These are phyloP conservation scores for Pseudopyrenochaeta lycopersici DNA, from an alignment of 2,329 filamentous ascomycete species.

Conservation along the genomic window DNA sequence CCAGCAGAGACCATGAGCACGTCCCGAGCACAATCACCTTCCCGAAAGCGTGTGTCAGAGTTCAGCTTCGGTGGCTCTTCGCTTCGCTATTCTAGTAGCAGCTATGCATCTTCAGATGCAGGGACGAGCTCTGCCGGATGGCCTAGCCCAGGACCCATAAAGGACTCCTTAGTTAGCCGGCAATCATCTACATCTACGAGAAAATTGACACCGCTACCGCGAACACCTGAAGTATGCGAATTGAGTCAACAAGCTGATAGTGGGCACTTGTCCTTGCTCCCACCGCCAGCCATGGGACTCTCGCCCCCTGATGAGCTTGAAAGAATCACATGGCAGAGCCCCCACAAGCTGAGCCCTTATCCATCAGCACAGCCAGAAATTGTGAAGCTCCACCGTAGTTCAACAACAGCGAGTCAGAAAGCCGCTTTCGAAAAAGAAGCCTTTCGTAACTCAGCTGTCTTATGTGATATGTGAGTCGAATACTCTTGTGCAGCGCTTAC, in stretches of 20 bases:
- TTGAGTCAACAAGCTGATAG: conserved; percentile 16
- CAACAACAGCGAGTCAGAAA: conserved; percentile 45
- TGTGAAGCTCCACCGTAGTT: conserved; percentile 38
- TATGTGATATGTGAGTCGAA: conserved; percentile 53
- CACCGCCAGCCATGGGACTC: conserved; percentile 34
- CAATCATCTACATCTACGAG: conserved; percentile 21
- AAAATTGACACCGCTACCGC: conserved; percentile 15
- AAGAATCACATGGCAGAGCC: conserved; percentile 18
- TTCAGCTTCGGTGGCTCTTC: conserved; percentile 69
- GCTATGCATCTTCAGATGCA: conserved; percentile 86
- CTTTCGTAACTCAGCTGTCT: conserved; percentile 54
- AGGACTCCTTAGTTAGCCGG: conserved; percentile 16
- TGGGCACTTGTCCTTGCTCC: conserved; percentile 26
- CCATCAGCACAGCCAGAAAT: conserved; percentile 28
- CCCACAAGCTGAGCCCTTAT: conserved; percentile 29
- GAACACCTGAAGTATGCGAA: conserved; percentile 27
- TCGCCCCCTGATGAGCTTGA: conserved; percentile 20
- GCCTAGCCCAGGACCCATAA: conserved; percentile 15
- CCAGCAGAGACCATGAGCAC: conserved; percentile 6
- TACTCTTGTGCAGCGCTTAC: neutral
- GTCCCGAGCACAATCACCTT: conserved; percentile 17
- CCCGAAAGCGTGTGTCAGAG: conserved; percentile 32
- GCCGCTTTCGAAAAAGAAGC: conserved; percentile 52
- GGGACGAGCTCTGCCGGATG: conserved; percentile 23
- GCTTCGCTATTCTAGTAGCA: conserved; percentile 82